phyloP scores from a whole-genome alignment of 257 asterid species.

The Solanum pimpinellifolium region DNA sequence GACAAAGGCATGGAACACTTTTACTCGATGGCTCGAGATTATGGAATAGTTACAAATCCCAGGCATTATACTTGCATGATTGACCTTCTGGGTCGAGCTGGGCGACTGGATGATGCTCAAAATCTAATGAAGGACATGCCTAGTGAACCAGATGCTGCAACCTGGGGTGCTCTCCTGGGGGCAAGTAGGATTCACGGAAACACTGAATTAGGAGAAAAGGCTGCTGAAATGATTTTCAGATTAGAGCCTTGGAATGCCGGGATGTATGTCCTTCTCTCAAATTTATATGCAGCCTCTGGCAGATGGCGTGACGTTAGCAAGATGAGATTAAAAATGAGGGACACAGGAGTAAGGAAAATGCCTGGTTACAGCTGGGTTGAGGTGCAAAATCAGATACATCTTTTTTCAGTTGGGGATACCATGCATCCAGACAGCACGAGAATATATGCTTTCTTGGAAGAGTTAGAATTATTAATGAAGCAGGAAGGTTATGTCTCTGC shows the following conservation, averaged over 20 bases:
- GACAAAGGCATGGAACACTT: slow-evolving; percentile 64
- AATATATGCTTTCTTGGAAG: slow-evolving; percentile 66
- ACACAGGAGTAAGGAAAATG: slow-evolving; percentile 50
- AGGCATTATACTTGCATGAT: slow-evolving; percentile 88
- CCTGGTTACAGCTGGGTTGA: slow-evolving; percentile 97
- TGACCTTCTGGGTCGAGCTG: slow-evolving; percentile 92
- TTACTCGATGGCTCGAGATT: slow-evolving; percentile 54
- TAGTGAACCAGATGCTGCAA: slow-evolving; percentile 86
- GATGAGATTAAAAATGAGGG: slow-evolving; percentile 75
- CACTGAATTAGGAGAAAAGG: slow-evolving; percentile 76
- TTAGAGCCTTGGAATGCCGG: slow-evolving; percentile 92
- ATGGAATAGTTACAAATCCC: slow-evolving; percentile 58
- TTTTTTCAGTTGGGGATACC: slow-evolving; percentile 77
- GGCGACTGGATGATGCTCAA: slow-evolving; percentile 76
- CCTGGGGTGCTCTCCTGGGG: slow-evolving; percentile 99
- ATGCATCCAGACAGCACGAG: slow-evolving; percentile 50
- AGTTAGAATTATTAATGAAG: slow-evolving; percentile 53
- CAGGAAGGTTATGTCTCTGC: slow-evolving; percentile 63
- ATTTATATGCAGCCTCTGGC: slow-evolving; percentile 79
- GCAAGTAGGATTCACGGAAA: slow-evolving; percentile 90
- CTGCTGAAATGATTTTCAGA: slow-evolving; percentile 73
- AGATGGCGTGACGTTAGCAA: slow-evolving; percentile 74
- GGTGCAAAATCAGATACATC: slow-evolving; percentile 56
- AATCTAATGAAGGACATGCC: slow-evolving; percentile 61
- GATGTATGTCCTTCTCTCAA: slow-evolving; percentile 86